Percentiles rank a stretch among this genome's conserved stretches.
phyloP scores from a whole-genome alignment of 352 stramenopile genomes.

The Phytophthora chlamydospora region DNA sequence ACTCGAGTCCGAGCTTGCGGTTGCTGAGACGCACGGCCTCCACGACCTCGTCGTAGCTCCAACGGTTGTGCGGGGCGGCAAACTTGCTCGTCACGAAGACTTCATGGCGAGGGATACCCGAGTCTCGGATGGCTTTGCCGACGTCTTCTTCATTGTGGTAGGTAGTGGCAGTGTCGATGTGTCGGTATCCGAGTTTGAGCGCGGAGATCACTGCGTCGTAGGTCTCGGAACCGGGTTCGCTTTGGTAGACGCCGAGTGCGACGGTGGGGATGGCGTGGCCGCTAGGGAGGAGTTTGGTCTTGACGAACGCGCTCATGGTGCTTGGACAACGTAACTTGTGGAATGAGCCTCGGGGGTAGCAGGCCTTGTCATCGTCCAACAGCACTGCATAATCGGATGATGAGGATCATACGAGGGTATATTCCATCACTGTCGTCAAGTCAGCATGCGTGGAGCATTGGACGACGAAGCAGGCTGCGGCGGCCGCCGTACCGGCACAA shows the following conservation, averaged over 20 bases:
- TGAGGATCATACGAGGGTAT: no score
- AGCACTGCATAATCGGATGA: no score
- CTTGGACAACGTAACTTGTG: no score
- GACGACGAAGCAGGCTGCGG: no score
- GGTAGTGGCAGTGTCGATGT: slow-evolving; percentile 89
- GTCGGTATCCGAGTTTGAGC: slow-evolving; percentile 83
- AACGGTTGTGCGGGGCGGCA: slow-evolving; percentile 25
- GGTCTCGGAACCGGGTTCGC: slow-evolving; percentile 49
- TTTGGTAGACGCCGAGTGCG: slow-evolving; percentile 67
- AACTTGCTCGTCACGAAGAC: slow-evolving; percentile 91
- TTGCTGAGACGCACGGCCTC: slow-evolving; percentile 57
- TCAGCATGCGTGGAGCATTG: no score
- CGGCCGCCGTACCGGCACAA: no score
- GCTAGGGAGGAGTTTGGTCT: slow-evolving; percentile 47
- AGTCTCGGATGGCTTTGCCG: slow-evolving; percentile 72
- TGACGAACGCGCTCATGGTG: slow-evolving; percentile 28
- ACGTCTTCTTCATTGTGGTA: slow-evolving; percentile 88
- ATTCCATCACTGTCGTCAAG: no score
- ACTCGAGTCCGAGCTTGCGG: slow-evolving; percentile 50
- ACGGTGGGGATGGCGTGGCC: slow-evolving; percentile 51
- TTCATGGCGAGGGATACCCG: slow-evolving; percentile 71
- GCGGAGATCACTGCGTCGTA: slow-evolving; percentile 62
- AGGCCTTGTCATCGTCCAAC: no score
- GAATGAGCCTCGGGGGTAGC: no score
- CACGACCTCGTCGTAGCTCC: slow-evolving; percentile 77